phyloP scores from a whole-genome alignment of 306 rosid genomes.

The Vicia villosa region DNA sequence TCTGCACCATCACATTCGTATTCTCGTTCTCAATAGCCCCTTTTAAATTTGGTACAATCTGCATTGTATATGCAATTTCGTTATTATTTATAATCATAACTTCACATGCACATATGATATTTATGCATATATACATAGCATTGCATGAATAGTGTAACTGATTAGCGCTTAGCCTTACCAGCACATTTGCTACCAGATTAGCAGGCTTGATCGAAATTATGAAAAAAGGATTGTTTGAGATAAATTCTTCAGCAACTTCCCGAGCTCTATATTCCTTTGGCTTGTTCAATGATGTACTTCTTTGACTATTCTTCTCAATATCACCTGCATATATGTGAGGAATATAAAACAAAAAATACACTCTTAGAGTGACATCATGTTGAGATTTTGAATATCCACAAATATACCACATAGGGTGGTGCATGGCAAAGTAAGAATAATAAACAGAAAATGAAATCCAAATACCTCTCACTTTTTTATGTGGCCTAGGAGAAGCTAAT shows the following conservation, averaged over 20 bases:
- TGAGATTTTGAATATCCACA: too few relatives aligned
- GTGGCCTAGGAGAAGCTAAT: too few relatives aligned
- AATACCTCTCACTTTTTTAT: too few relatives aligned
- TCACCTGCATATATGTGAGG: not conserved
- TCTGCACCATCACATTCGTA: not conserved
- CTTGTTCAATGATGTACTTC: constrained; percentile 18
- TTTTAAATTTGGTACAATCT: constrained; percentile 6
- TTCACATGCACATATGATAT: too few relatives aligned
- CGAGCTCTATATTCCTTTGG: not conserved
- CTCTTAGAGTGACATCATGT: too few relatives aligned
- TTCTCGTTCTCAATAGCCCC: constrained; percentile 5
- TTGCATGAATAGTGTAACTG: not conserved
- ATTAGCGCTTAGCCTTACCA: constrained; percentile 8
- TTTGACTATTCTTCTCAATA: not conserved
- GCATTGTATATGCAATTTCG: not conserved
- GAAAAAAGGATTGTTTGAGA: constrained; percentile 29
- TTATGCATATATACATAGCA: too few relatives aligned
- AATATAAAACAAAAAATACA: too few relatives aligned
- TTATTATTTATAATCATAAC: too few relatives aligned
- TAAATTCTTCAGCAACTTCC: constrained; percentile 3
- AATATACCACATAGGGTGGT: too few relatives aligned
- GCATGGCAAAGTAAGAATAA: not conserved
- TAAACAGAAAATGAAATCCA: not conserved
- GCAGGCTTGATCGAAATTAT: not conserved
- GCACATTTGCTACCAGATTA: not conserved